Evolutionary conservation across 352 stramenopile species (phyloP), one percentile per base, ranked within the genome.

Genomic region (Pythium guiyangense): DNA sequence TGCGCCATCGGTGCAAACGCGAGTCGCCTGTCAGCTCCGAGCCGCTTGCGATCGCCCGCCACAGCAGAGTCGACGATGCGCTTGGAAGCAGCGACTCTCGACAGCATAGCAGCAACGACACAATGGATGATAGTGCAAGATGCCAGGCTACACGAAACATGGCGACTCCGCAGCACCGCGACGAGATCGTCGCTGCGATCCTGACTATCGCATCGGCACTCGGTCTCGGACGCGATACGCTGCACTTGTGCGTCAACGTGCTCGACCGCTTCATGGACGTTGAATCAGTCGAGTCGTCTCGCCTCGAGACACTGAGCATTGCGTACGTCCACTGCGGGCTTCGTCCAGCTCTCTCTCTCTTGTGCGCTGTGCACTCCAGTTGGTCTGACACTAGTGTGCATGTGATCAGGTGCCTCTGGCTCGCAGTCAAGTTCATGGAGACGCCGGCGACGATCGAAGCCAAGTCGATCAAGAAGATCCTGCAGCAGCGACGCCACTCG

Each of bases 391-490:
- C 6, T 31, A 9, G 56, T 44, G 54, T 27, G 22, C 52, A 22
- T 44, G 15, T 18, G 8, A 60, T 25, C 54, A 87, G 74, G 1
- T 90, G 77, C 18, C 66, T 90, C 11, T 88, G 79, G 79, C 79
- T 90, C 35, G 74, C 79, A 9, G 73, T 86, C 64, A 88, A 90
- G 64, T 88, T 90, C 35, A 68, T 83, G 8, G 75, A 90, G 57
- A 86, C 77, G 0, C 71, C 77, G 1, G 64, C 62, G 44, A 89
- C 73, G 25, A 88, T 88, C 57, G 66, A 54, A 4, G 59, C 71
- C 29, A 85, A 86, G 51, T 62, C 50, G 22, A 84, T 90, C 57
- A 88, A 88, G 57, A 63, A 70, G 29, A 88, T 85, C 59, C 54
- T 87, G 4, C 74, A 89, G 61, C 66, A 73, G 26, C 64, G 79